Percentiles rank a stretch among this genome's conserved stretches.
phyloP scores from a whole-genome alignment of 2,329 filamentous ascomycete species.

The Cladophialophora carrionii region DNA sequence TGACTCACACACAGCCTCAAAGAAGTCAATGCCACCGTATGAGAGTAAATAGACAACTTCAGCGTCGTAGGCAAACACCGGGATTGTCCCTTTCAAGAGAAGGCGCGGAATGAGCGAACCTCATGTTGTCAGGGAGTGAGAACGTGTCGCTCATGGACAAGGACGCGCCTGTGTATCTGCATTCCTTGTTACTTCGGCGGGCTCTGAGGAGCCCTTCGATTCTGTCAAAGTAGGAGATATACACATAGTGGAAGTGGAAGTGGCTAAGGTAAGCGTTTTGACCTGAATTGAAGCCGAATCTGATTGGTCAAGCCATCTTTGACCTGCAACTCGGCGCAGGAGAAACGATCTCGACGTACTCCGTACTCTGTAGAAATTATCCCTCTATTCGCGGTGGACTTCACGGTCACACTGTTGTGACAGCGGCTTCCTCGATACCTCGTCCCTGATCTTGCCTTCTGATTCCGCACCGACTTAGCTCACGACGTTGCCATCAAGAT shows the following conservation, averaged over 20 bases:
- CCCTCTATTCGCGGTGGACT: not conserved
- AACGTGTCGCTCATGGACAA: not conserved
- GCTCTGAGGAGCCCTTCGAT: not conserved
- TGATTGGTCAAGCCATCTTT: not conserved
- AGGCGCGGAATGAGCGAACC: not conserved
- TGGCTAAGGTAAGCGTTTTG: not conserved
- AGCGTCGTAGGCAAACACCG: not conserved
- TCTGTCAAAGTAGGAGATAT: not conserved
- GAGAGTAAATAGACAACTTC: not conserved
- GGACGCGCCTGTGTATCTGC: not conserved
- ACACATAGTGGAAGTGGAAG: not conserved
- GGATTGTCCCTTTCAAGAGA: not conserved
- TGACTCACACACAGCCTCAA: not conserved
- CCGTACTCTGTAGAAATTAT: not conserved
- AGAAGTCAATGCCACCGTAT: not conserved
- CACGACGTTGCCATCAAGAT: conserved; percentile 54
- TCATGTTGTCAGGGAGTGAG: not conserved
- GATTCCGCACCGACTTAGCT: not conserved
- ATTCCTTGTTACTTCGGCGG: not conserved
- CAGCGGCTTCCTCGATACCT: not conserved
- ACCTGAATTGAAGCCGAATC: not conserved
- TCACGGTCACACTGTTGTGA: not conserved
- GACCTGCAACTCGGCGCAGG: not conserved
- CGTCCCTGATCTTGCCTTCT: not conserved
- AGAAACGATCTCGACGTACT: not conserved